These are phyloP conservation scores for Solanum ossicruentum DNA, from an alignment of 257 asterid species.

Conservation along the genomic window DNA sequence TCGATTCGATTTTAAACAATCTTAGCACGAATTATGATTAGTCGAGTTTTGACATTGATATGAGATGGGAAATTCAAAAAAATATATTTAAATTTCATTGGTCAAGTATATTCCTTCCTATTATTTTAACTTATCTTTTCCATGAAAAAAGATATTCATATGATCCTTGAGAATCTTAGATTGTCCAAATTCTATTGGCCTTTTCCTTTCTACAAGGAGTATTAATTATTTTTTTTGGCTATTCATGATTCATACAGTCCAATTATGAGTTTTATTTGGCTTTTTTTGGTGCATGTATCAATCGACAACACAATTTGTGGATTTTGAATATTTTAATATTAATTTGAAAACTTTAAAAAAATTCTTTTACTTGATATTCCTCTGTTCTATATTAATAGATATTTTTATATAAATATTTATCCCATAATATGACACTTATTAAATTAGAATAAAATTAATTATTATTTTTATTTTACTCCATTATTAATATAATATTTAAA, in stretches of 20 bases:
- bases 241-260: background rate
- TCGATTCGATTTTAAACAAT: too few relatives aligned
- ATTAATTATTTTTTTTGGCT: background rate
- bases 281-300: background rate
- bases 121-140: background rate
- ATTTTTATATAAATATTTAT: too few relatives aligned
- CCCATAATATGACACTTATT: too few relatives aligned
- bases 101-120: background rate
- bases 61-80: background rate
- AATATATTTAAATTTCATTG: background rate
- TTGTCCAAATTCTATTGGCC: background rate
- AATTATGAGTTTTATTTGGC: background rate
- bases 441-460: too few relatives aligned
- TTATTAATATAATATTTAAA: too few relatives aligned
- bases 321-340: background rate
- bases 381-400: too few relatives aligned
- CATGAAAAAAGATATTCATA: background rate
- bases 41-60: background rate
- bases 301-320: background rate
- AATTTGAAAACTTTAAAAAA: background rate
- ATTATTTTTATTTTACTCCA: too few relatives aligned
- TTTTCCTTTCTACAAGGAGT: background rate
- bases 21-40: accelerated
- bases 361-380: background rate
- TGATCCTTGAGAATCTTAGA: background rate